phyloP scores from a whole-genome alignment of 768 basidiomycete species.

The Guyanaporus albipodus region DNA sequence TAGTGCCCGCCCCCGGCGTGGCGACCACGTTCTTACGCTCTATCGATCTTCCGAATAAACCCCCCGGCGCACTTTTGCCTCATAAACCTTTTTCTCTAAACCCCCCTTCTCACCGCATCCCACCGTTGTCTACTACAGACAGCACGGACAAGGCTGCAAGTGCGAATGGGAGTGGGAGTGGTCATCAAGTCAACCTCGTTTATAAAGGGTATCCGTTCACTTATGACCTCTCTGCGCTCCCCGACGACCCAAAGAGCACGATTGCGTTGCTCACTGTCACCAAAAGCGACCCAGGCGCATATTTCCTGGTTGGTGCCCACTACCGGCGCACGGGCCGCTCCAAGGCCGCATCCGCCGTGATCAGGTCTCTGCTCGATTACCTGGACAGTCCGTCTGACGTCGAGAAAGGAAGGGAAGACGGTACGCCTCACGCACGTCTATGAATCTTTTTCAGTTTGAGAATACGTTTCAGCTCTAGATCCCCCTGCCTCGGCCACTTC shows the following conservation, averaged over 20 bases:
- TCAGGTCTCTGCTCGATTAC: constrained; percentile 23
- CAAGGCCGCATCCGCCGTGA: constrained; percentile 27
- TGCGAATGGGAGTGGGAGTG: constrained; percentile 3
- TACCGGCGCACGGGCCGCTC: constrained; percentile 33
- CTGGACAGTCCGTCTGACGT: constrained; percentile 4
- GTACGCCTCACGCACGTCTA: constrained; percentile 19
- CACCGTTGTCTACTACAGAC: constrained; percentile 11
- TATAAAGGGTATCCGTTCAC: constrained; percentile 28
- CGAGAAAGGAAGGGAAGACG: constrained; percentile 23
- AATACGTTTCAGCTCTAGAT: constrained; percentile 11
- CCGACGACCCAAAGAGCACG: constrained; percentile 28
- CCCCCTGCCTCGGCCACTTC: constrained; percentile 7
- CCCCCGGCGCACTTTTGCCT: constrained; percentile 5
- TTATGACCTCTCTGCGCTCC: constrained; percentile 27
- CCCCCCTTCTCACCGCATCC: constrained; percentile 8
- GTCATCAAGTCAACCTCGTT: constrained; percentile 21
- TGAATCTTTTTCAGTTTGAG: constrained; percentile 12
- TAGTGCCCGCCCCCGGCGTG: constrained; percentile 10
- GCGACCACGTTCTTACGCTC: constrained; percentile 26
- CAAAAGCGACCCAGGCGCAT: constrained; percentile 31
- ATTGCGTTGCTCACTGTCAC: constrained; percentile 27
- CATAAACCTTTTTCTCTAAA: constrained; percentile 10
- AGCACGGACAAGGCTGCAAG: not conserved
- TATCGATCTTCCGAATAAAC: constrained; percentile 22
- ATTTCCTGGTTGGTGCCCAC: constrained; percentile 30